Evolutionary conservation across 305 asterid genomes (phyloP).

Genomic region (Fraxinus ornus): DNA sequence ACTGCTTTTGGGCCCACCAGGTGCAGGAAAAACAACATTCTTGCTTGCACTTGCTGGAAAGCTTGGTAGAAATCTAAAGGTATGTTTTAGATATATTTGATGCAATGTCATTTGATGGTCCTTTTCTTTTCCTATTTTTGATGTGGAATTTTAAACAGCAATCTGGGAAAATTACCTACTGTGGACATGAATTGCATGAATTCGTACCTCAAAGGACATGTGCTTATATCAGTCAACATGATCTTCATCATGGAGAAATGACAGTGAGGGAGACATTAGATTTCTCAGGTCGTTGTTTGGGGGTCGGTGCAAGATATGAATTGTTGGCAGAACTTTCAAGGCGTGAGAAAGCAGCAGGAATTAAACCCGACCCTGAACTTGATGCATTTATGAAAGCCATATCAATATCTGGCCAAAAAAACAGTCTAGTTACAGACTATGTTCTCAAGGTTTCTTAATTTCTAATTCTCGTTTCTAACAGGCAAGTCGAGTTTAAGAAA

Average conservation of each 20-base stretch:
- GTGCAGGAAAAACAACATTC: slow-evolving; percentile 43
- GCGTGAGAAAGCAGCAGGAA: slow-evolving; percentile 51
- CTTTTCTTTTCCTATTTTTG: neutral
- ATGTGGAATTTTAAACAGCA: slow-evolving; percentile 22
- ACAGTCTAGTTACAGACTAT: slow-evolving; percentile 49
- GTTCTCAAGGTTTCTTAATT: slow-evolving; percentile 44
- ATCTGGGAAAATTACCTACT: slow-evolving; percentile 49
- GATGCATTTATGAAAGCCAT: slow-evolving; percentile 54
- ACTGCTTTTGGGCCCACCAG: slow-evolving; percentile 45
- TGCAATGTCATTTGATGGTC: neutral
- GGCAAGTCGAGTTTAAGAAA: neutral
- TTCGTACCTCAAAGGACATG: slow-evolving; percentile 56
- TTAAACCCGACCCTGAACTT: slow-evolving; percentile 48
- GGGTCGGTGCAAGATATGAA: slow-evolving; percentile 47
- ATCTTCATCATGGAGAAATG: slow-evolving; percentile 62
- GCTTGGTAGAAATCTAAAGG: slow-evolving; percentile 32
- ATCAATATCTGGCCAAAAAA: slow-evolving; percentile 46
- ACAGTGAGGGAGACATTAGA: slow-evolving; percentile 63
- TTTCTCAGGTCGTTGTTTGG: slow-evolving; percentile 53
- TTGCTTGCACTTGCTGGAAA: slow-evolving; percentile 40
- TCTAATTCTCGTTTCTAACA: neutral
- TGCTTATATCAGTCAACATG: slow-evolving; percentile 55
- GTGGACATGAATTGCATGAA: slow-evolving; percentile 51
- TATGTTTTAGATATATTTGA: slow-evolving; percentile 8
- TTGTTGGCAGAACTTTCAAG: slow-evolving; percentile 41